Conservation (phyloP, 352 stramenopile genomes). For the Heterotrichella gracilis region DNA sequence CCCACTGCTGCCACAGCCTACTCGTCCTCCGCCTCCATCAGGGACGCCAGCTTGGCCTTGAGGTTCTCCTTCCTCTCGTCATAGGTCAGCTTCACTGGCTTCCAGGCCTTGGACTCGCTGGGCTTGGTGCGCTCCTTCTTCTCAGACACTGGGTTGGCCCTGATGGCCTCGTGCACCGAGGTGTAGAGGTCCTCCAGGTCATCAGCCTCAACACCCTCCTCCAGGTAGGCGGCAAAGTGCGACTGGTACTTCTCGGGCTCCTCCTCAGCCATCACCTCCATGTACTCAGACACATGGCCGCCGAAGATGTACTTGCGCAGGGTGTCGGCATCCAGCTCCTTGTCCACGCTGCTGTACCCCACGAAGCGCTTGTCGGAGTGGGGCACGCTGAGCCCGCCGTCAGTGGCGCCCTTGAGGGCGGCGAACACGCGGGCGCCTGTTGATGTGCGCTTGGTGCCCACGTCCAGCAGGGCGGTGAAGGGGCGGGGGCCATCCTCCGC, state of each 20-base stretch:
- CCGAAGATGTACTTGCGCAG: slow-evolving; percentile 90
- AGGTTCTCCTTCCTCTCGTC: too few species aligned
- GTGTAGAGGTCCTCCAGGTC: slow-evolving; percentile 45
- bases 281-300: slow-evolving; percentile 84
- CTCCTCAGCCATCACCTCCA: slow-evolving; percentile 95
- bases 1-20: too few species aligned
- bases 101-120: too few species aligned
- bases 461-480: slow-evolving; percentile 84
- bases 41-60: too few species aligned
- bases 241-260: too few species aligned
- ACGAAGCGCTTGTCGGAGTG: slow-evolving; percentile 96
- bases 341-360: slow-evolving; percentile 85
- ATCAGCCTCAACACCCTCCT: slow-evolving; percentile 33
- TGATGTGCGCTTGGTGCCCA: slow-evolving; percentile 74
- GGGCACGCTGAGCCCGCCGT: slow-evolving; percentile 89
- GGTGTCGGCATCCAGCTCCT: slow-evolving; percentile 85
- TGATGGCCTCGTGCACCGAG: slow-evolving; percentile 36
- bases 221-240: slow-evolving; percentile 77
- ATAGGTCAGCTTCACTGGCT: too few species aligned
- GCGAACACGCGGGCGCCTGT: slow-evolving; percentile 91
- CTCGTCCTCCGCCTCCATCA: too few species aligned
- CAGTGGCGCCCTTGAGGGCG: slow-evolving; percentile 81
- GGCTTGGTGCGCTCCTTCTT: too few species aligned
- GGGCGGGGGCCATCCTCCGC: slow-evolving; percentile 83
- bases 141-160: neutral